Base-by-base conservation (phyloP, 2,329 filamentous ascomycete species). In the Xylaria multiplex region DNA sequence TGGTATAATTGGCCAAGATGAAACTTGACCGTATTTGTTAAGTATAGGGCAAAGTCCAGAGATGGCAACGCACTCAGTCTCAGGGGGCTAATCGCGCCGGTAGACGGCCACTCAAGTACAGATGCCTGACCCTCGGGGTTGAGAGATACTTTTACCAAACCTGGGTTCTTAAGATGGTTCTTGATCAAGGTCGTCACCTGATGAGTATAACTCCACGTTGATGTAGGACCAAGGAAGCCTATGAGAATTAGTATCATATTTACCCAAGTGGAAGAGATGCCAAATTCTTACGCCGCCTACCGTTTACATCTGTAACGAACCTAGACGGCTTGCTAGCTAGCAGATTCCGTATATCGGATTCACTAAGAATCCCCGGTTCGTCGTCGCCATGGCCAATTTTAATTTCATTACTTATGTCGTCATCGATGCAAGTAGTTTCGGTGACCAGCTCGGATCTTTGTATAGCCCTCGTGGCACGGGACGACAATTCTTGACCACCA, bases 171-270 rank as follows among this genome's bases (percentile, higher is more conserved):
- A 19, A 62, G 59, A 14, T 62, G n/a, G 14, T 62, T 48, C 37
- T 48, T 56, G 8, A 62, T 62, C 6, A 62, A 30, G 6, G 11
- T 50, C n/a, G 30, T 56, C 9, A 62, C 52, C 24, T 62, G 52
- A 9, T 62, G 52, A 30, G 42, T 62, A 35, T 62, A 62, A 37
- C 59, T 55, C 59, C 59, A 62, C 13, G 59, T 62, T 2, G 45
- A 62, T 7, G 59, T 56, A 30, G 52, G 52, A 19, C 59, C 52
- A 48, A 62, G 52, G 11, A 62, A 62, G 45, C 37, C 59, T 62
- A n/a, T 3, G 7, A 43, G 2, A 11, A 32, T 62, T 6, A 62
- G 52, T 35, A 19, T 7, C 14, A 13, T 19, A 16, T 13, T 24
- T 30, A 14, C 19, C 27, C 2, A 32, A 7, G 43, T 19, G n/a